Evolutionary conservation across 495 filamentous ascomycete genomes (phyloP).

Genomic region (Tricharina praecox): DNA sequence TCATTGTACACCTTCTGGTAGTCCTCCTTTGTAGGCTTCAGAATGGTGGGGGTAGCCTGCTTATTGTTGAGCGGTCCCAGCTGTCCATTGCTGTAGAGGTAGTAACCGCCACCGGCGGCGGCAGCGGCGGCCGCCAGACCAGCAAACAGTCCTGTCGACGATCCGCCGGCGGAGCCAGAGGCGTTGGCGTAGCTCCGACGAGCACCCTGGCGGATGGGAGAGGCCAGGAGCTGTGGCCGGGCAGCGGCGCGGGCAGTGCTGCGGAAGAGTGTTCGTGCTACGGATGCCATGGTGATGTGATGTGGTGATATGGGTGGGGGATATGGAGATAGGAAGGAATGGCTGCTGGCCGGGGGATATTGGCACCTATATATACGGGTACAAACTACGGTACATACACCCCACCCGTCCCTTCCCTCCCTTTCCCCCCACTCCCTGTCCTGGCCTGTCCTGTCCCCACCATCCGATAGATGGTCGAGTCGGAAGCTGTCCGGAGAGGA

Average conservation of each 20-base stretch:
- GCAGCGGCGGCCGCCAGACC: conserved; percentile 44
- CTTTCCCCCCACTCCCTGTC: too few relatives aligned
- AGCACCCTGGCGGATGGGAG: conserved; percentile 34
- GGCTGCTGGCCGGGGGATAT: too few relatives aligned
- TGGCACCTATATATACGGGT: too few relatives aligned
- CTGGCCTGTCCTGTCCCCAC: too few relatives aligned
- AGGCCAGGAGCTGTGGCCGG: conserved; percentile 33
- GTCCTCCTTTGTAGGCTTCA: conserved; percentile 64
- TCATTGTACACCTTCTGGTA: conserved; percentile 94
- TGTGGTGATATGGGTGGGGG: neutral
- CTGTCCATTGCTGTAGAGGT: conserved; percentile 47
- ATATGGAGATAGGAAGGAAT: too few relatives aligned
- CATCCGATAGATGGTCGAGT: too few relatives aligned
- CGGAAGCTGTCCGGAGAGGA: too few relatives aligned
- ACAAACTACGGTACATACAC: too few relatives aligned
- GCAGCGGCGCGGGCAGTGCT: conserved; percentile 35
- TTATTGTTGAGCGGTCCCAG: conserved; percentile 29
- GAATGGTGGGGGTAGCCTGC: conserved; percentile 35
- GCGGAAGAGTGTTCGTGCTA: conserved; percentile 37
- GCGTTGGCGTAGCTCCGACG: conserved; percentile 55
- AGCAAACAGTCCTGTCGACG: conserved; percentile 37
- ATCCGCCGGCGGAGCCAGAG: conserved; percentile 39
- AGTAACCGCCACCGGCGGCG: conserved; percentile 51
- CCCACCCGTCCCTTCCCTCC: too few relatives aligned
- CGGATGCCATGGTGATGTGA: conserved; percentile 40